phyloP scores from a whole-genome alignment of 306 rosid species.

The Styphnolobium japonicum region DNA sequence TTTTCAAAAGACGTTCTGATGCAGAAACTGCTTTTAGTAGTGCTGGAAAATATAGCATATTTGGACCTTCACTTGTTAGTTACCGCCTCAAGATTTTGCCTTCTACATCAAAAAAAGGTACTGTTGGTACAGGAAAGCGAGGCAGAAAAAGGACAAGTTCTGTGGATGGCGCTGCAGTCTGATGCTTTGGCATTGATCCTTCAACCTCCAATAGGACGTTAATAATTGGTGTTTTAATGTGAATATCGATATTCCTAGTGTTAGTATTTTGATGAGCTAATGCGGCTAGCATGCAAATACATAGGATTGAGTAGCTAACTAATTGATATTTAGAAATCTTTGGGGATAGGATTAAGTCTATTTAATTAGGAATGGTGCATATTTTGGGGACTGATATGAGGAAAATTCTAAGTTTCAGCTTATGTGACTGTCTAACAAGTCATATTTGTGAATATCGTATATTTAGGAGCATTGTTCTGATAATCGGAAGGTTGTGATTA shows the following conservation, averaged over 20 bases:
- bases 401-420: conserved; percentile 7
- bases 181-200: conserved; percentile 20
- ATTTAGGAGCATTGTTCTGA: neutral
- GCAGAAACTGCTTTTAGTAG: conserved; percentile 85
- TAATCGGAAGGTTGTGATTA: neutral
- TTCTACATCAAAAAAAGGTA: conserved; percentile 23
- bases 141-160: conserved; percentile 32
- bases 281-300: conserved; percentile 25
- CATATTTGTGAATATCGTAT: neutral
- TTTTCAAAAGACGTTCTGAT: conserved; percentile 55
- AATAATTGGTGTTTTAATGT: conserved; percentile 4
- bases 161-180: conserved; percentile 21
- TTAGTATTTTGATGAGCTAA: conserved; percentile 17
- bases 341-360: conserved; percentile 8
- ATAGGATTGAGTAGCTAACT: conserved; percentile 31
- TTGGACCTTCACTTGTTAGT: conserved; percentile 78
- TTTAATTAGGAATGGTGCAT: neutral
- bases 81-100: conserved; percentile 74
- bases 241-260: neutral
- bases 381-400: neutral
- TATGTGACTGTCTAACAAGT: neutral
- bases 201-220: neutral
- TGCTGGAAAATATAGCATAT: conserved; percentile 75
- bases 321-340: conserved; percentile 4
- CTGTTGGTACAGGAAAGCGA: conserved; percentile 27